Evolutionary conservation across 2,329 filamentous ascomycete genomes (phyloP), one percentile per base, ranked within the genome.

Genomic region (Diplodia mutila): DNA sequence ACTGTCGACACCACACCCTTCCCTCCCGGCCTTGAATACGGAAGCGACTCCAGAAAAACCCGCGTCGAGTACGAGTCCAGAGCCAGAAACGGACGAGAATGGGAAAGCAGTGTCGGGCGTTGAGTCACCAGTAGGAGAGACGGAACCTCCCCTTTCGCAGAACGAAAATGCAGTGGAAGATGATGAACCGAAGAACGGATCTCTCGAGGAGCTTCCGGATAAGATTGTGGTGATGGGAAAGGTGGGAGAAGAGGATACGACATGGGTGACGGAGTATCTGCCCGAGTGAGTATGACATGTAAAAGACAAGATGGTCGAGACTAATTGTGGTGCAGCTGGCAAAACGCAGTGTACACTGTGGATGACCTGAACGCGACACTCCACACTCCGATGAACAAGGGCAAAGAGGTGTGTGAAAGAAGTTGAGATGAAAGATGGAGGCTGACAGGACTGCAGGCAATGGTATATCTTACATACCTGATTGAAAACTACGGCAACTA

Each of bases 381-480:
- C 11, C 69, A 71, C 37, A 72, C 71, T 39, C 63, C 61, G n/a
- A 69, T 39, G 2, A 73, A 75, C 51, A 72, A 71, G 61, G 73
- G 73, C 1, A 69, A 71, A 25, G 67, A 74, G 52, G 64, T 66
- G 39, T 14, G 52, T 25, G n/a, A 14, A 8, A n/a, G 11, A 4
- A 14, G 27, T 12, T 12, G 23, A 48, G 23, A 14, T 11, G 3
- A 16, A 3, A 2, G 9, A 32, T 11, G 3, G 37, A n/a, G 37
- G n/a, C 63, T 57, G 23, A 66, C 16, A 21, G n/a, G 4, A 16
- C 7, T 16, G 4, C 8, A 67, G 55, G 72, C 72, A 9, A 69
- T 69, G 48, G 73, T 71, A n/a, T 74, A 75, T 37, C 69, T 75
- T 9, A 61, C 54, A 7, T 75, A 73, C 69, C 66, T 75, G 8